Evolutionary conservation across 2,329 filamentous ascomycete genomes (phyloP).

Genomic region (Chlorencoelia australis): DNA sequence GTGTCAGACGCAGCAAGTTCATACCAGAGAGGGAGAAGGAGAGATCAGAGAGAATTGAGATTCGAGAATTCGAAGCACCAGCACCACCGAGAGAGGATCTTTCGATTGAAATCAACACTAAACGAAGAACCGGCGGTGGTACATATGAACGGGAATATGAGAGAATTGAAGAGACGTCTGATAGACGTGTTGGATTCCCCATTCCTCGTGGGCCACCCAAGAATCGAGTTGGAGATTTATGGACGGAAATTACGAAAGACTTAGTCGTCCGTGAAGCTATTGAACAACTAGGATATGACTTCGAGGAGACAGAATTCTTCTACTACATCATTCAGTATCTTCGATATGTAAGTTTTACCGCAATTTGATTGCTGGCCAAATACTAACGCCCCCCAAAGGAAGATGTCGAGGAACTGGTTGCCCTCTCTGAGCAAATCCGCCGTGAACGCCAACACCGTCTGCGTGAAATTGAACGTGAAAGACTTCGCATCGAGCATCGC

Average conservation of each 20-base stretch:
- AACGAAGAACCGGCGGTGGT: constrained; percentile 9
- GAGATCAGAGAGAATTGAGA: constrained; percentile 3
- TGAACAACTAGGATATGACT: constrained; percentile 74
- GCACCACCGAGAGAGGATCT: constrained; percentile 9
- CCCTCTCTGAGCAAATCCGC: constrained; percentile 74
- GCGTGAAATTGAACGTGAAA: constrained; percentile 47
- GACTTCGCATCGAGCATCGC: constrained; percentile 39
- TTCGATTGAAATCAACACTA: constrained; percentile 15
- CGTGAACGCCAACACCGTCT: constrained; percentile 44
- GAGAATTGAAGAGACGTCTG: constrained; percentile 40
- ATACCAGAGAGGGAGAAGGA: constrained; percentile 51
- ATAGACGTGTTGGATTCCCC: constrained; percentile 34
- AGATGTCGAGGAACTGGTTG: constrained; percentile 74
- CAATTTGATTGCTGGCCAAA: no score
- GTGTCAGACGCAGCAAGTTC: constrained; percentile 65
- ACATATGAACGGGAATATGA: constrained; percentile 31
- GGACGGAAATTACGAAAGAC: constrained; percentile 96
- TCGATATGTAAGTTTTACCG: constrained; percentile 57
- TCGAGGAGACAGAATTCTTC: constrained; percentile 79
- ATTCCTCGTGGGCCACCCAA: constrained; percentile 17
- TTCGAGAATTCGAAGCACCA: constrained; percentile 2
- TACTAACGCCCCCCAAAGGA: constrained; percentile 47
- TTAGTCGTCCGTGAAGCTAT: constrained; percentile 81
- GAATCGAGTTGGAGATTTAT: constrained; percentile 52
- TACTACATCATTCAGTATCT: constrained; percentile 93